A percentile compares a stretch with the other conserved stretches of the same genome.
These are phyloP conservation scores for Linum tenue DNA, from an alignment of 345 rosid species.

Conservation along the genomic window DNA sequence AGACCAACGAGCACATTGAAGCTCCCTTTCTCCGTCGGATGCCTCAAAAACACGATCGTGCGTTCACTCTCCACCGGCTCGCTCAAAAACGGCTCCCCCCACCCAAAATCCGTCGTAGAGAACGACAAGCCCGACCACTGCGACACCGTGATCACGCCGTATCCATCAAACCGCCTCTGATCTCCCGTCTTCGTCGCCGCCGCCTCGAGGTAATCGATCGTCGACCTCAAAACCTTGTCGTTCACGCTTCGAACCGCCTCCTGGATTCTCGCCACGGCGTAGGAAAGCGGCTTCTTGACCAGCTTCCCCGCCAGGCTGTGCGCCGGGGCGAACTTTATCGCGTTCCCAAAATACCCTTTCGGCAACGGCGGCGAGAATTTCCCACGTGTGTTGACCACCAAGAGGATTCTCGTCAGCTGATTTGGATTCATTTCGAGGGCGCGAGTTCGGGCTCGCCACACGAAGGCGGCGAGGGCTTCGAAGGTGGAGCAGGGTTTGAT, in stretches of 20 bases:
- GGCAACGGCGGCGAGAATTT: slow-evolving; percentile 61
- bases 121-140: slow-evolving; percentile 77
- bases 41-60: slow-evolving; percentile 60
- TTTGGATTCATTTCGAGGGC: slow-evolving; percentile 47
- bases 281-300: slow-evolving; percentile 38
- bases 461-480: slow-evolving; percentile 63
- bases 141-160: slow-evolving; percentile 59
- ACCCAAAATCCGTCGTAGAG: slow-evolving; percentile 67
- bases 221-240: slow-evolving; percentile 70
- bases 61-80: slow-evolving; percentile 78
- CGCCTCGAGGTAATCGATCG: slow-evolving; percentile 68
- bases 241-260: slow-evolving; percentile 51
- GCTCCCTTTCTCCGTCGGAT: slow-evolving; percentile 46
- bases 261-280: slow-evolving; percentile 40
- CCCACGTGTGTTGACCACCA: slow-evolving; percentile 74
- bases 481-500: slow-evolving; percentile 48
- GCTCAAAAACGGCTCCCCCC: slow-evolving; percentile 69
- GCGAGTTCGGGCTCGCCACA: slow-evolving; percentile 67
- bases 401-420: slow-evolving; percentile 67
- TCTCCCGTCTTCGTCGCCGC: slow-evolving; percentile 56
- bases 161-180: slow-evolving; percentile 60
- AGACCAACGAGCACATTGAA: slow-evolving; percentile 68
- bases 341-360: slow-evolving; percentile 67
- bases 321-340: slow-evolving; percentile 53
- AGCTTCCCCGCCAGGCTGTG: slow-evolving; percentile 57